Conservation (phyloP, 208 protist genomes). For the Crithidia fasciculata region DNA sequence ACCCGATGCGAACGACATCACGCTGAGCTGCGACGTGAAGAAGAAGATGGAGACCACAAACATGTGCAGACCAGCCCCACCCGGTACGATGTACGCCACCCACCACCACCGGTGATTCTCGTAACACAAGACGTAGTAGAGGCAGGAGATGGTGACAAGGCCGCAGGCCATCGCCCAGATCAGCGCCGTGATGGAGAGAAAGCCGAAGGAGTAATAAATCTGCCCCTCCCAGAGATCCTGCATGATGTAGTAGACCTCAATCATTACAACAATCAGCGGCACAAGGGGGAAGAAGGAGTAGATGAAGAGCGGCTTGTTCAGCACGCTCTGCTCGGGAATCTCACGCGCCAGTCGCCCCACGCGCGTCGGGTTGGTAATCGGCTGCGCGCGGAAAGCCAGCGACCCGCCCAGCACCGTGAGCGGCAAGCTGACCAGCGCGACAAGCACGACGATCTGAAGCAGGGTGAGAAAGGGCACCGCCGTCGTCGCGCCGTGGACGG, state of each 20-base stretch:
- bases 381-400: conserved; percentile 92
- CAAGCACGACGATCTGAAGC: conserved; percentile 72
- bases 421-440: conserved; percentile 95
- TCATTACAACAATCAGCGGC: conserved; percentile 97
- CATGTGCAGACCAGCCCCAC: conserved; percentile 91
- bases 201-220: conserved; percentile 99
- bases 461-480: conserved; percentile 70
- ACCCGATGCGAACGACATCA: conserved; percentile 69
- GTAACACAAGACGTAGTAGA: conserved; percentile 98
- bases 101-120: conserved; percentile 99
- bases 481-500: conserved; percentile 55
- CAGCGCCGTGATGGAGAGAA: conserved; percentile 96
- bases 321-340: conserved; percentile 91
- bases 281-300: conserved; percentile 82
- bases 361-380: conserved; percentile 83
- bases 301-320: conserved; percentile 63
- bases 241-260: conserved; percentile 99
- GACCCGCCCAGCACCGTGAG: conserved; percentile 96
- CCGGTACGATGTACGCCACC: conserved; percentile 93
- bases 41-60: conserved; percentile 94
- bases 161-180: conserved; percentile 95
- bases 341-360: conserved; percentile 97
- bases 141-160: conserved; percentile 97
- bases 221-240: conserved; percentile 93
- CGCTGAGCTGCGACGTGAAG: conserved; percentile 79